Conservation (phyloP, 495 filamentous ascomycete species). For the Hyaloscypha variabilis region DNA sequence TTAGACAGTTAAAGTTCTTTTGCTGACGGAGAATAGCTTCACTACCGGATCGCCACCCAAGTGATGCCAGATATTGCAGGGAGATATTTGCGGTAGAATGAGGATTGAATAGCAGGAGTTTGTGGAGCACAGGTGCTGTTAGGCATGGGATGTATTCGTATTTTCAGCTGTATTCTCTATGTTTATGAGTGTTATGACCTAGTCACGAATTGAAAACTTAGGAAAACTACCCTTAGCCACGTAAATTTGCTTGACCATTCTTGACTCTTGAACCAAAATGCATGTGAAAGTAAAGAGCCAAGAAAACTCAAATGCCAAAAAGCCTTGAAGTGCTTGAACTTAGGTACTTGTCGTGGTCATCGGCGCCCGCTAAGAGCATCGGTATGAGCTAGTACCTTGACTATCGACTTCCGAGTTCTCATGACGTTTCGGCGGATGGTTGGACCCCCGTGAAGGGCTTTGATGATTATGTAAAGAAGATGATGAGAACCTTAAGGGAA, state of each 20-base stretch:
- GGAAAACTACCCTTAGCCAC: neutral
- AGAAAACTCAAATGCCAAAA: neutral
- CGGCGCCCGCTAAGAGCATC: neutral
- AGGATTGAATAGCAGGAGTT: neutral
- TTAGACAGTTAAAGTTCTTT: neutral
- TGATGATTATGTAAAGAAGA: constrained; percentile 13
- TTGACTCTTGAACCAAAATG: neutral
- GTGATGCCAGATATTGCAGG: neutral
- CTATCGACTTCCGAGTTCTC: neutral
- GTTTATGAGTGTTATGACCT: neutral
- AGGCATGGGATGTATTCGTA: neutral
- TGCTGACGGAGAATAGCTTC: constrained; percentile 10
- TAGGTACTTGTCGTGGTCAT: neutral
- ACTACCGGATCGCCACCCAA: constrained; percentile 16
- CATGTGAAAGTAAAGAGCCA: neutral
- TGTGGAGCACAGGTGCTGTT: neutral
- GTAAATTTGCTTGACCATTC: neutral
- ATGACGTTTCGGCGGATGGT: constrained; percentile 3
- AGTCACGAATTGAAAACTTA: neutral
- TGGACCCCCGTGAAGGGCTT: neutral
- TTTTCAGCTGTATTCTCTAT: neutral
- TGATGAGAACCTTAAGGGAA: neutral
- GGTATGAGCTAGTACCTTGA: constrained; percentile 2
- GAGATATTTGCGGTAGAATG: neutral
- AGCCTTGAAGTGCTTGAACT: neutral